Conservation (phyloP, 495 filamentous ascomycete species). For the Hypoxylon subgilvum region DNA sequence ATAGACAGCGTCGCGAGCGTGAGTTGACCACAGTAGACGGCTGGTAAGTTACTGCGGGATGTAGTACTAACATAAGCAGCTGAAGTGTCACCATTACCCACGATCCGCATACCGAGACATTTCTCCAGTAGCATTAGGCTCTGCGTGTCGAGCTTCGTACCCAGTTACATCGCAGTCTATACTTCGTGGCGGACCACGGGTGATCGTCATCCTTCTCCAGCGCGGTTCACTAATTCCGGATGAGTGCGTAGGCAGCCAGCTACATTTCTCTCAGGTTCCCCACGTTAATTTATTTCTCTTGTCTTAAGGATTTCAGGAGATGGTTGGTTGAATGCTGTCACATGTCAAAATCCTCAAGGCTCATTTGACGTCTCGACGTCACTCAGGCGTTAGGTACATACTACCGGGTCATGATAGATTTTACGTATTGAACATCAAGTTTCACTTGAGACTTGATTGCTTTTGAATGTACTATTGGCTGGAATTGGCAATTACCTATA, state of each 20-base stretch:
- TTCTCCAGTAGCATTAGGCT: neutral
- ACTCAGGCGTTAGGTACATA: neutral
- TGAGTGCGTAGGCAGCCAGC: too few species aligned
- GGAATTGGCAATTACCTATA: conserved; percentile 9
- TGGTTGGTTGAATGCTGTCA: conserved; percentile 2
- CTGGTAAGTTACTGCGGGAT: too few species aligned
- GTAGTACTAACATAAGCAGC: neutral
- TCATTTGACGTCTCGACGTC: conserved; percentile 8
- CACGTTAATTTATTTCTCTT: conserved; percentile 19
- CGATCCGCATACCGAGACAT: conserved; percentile 7
- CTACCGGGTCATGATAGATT: too few species aligned
- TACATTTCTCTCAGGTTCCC: conserved; percentile 1
- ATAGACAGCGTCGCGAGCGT: too few species aligned
- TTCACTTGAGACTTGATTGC: conserved; percentile 8
- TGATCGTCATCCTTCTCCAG: conserved; percentile 13
- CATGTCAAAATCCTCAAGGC: neutral
- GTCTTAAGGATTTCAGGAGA: conserved; percentile 4
- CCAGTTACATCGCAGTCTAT: too few species aligned
- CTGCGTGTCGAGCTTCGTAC: neutral
- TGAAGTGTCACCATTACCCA: neutral
- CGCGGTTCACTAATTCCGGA: too few species aligned
- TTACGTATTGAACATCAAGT: too few species aligned
- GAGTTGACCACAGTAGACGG: too few species aligned
- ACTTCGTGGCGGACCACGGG: conserved; percentile 8
- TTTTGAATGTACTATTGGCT: conserved; percentile 3